Evolutionary conservation across 164 flowering plant species (phyloP).

Genomic region (Paratinospora sagittata): DNA sequence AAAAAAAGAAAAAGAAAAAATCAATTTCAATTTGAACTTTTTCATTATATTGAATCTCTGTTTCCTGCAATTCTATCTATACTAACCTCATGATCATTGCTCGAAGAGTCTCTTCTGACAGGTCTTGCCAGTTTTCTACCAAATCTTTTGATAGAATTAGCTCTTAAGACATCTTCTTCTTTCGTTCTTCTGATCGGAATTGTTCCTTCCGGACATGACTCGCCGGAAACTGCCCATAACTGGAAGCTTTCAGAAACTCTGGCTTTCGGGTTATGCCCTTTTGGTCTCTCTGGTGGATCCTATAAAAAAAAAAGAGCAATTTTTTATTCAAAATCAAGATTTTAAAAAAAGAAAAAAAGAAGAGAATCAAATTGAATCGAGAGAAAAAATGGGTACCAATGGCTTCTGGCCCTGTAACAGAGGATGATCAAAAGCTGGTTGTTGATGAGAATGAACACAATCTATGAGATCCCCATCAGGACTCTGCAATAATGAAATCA

Average conservation of each 20-base stretch:
- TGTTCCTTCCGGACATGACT: constrained; percentile 78
- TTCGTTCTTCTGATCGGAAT: constrained; percentile 85
- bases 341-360: background rate
- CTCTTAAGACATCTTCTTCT: constrained; percentile 57
- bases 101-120: constrained; percentile 53
- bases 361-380: background rate
- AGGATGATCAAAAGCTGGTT: constrained; percentile 99
- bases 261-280: constrained; percentile 22
- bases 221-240: constrained; percentile 56
- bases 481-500: constrained; percentile 44
- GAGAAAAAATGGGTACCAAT: constrained; percentile 40
- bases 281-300: constrained; percentile 84
- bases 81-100: constrained; percentile 73
- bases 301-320: constrained; percentile 18
- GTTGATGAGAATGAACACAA: constrained; percentile 80
- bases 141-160: constrained; percentile 43
- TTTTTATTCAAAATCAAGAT: background rate
- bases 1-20: background rate
- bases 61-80: background rate
- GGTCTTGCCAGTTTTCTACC: constrained; percentile 51
- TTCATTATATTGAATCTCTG: background rate
- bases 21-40: background rate
- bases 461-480: constrained; percentile 97
- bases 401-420: constrained; percentile 72
- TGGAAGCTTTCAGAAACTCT: constrained; percentile 30